Percentiles rank a stretch among this genome's conserved stretches.
Evolutionary conservation across 306 rosid species (phyloP).

Genomic region (Hylodesmum podocarpum): DNA sequence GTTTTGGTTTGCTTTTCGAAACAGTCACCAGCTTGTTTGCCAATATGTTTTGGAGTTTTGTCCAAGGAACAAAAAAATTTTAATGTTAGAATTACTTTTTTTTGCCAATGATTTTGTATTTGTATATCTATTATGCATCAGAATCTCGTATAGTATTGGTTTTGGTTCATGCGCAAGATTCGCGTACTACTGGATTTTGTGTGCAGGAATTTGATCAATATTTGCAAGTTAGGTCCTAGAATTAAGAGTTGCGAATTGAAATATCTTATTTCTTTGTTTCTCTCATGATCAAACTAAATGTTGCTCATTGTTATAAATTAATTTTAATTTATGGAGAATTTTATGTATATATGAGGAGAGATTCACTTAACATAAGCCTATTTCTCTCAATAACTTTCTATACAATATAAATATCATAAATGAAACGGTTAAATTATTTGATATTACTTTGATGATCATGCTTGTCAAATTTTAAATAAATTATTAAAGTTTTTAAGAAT

Average conservation of each 20-base stretch:
- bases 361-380: too few relatives aligned
- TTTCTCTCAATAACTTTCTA: too few relatives aligned
- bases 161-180: neutral
- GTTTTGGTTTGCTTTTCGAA: neutral
- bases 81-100: neutral
- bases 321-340: too few relatives aligned
- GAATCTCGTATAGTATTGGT: neutral
- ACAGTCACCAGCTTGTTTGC: conserved; percentile 5
- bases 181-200: neutral
- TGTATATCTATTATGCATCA: neutral
- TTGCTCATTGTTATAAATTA: too few relatives aligned
- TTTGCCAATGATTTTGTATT: neutral
- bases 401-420: too few relatives aligned
- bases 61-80: neutral
- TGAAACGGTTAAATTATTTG: too few relatives aligned
- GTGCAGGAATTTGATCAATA: neutral
- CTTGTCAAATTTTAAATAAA: neutral
- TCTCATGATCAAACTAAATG: neutral
- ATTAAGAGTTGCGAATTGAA: neutral
- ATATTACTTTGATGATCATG: neutral
- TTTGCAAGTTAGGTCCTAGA: neutral
- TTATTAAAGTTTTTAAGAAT: too few relatives aligned
- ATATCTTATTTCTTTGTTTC: neutral
- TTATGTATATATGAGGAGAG: too few relatives aligned
- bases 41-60: neutral